Percentiles rank a stretch among this genome's conserved stretches.
Conservation (phyloP, 306 rosid genomes). For the Cucurbita maxima region DNA sequence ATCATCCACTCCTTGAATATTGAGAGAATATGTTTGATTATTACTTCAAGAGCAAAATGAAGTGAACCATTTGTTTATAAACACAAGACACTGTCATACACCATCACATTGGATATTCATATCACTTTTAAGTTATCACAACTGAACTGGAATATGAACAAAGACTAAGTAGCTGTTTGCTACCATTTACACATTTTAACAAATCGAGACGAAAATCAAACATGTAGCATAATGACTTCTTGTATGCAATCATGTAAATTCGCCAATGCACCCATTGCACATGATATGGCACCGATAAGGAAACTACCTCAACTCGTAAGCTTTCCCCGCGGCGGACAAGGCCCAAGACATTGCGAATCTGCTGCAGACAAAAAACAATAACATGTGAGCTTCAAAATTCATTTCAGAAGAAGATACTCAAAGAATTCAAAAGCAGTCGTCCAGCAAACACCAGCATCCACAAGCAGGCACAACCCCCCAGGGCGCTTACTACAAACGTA, state of each 20-base stretch:
- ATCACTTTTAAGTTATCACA: neutral
- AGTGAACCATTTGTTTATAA: neutral
- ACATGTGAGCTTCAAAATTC: neutral
- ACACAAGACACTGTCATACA: neutral
- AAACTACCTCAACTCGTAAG: constrained; percentile 78
- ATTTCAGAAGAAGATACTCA: neutral
- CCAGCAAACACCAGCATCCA: neutral
- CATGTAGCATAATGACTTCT: neutral
- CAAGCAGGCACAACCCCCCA: neutral
- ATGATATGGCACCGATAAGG: constrained; percentile 1
- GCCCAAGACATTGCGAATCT: constrained; percentile 87
- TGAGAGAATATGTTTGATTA: neutral
- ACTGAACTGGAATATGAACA: neutral
- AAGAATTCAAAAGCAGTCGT: neutral
- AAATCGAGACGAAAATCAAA: neutral
- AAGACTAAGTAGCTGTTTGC: neutral
- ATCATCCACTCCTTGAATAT: neutral
- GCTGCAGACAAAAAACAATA: constrained; percentile 6
- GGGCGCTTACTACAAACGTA: neutral
- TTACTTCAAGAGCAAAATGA: too few relatives aligned
- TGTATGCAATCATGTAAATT: constrained; percentile 1
- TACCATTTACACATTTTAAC: constrained; percentile 1
- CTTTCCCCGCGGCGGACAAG: constrained; percentile 79
- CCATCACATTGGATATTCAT: neutral
- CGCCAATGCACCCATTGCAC: constrained; percentile 4